Conservation (phyloP, 169 alveolate genomes). For the Plasmodium billcollinsi region DNA sequence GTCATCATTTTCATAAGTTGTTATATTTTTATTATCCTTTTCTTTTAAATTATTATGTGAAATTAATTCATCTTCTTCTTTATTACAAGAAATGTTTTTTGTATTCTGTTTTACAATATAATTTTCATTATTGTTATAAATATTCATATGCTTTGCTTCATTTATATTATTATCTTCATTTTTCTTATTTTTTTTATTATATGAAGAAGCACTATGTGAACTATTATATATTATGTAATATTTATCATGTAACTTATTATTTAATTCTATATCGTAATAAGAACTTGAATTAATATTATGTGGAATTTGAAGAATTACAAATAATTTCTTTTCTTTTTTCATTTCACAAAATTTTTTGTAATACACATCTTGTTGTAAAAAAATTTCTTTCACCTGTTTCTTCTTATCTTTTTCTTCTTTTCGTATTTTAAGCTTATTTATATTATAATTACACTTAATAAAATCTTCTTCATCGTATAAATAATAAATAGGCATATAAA, state of each 20-base stretch:
- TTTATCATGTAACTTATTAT: constrained; percentile 17
- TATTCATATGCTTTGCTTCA: too few relatives aligned
- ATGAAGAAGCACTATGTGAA: background rate
- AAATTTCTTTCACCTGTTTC: constrained; percentile 4
- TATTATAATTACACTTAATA: constrained; percentile 14
- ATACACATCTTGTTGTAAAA: constrained; percentile 19
- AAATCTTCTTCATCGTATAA: constrained; percentile 67
- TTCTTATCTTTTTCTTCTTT: constrained; percentile 20
- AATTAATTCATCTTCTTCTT: too few relatives aligned
- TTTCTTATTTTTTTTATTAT: background rate
- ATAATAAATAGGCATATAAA: constrained; percentile 72
- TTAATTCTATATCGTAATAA: constrained; percentile 47
- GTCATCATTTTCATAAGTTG: too few relatives aligned
- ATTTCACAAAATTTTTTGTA: constrained; percentile 31
- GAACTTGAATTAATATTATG: constrained; percentile 33
- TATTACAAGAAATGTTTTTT: too few relatives aligned
- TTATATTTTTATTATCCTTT: too few relatives aligned
- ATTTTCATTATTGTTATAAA: too few relatives aligned
- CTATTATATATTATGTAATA: constrained; percentile 65
- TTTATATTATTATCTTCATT: background rate
- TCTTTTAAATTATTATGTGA: too few relatives aligned
- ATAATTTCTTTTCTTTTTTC: constrained; percentile 42
- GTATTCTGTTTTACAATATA: too few relatives aligned
- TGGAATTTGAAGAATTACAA: constrained; percentile 59
- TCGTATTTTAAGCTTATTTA: constrained; percentile 31